Percentiles rank a stretch among this genome's conserved stretches.
Conservation (phyloP, 2,329 filamentous ascomycete genomes). For the Colletotrichum euphorbiae region DNA sequence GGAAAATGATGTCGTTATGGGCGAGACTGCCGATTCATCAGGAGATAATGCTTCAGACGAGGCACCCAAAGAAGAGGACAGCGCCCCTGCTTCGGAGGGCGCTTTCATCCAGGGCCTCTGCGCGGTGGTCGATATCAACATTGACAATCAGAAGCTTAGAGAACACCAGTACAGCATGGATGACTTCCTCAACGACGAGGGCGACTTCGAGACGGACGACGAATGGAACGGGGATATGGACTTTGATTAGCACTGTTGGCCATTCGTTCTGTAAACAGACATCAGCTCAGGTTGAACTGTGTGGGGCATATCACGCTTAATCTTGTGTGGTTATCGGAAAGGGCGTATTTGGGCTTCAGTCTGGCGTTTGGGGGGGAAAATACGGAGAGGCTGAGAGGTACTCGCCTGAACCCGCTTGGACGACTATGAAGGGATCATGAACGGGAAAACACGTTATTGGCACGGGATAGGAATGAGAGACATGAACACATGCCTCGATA, state of each 20-base stretch:
- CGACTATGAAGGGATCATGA: background rate
- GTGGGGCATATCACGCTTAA: too few relatives aligned
- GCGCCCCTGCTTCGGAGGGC: conserved; percentile 20
- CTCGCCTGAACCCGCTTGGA: conserved; percentile 3
- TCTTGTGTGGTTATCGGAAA: background rate
- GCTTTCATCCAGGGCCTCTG: conserved; percentile 75
- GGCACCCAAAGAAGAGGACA: conserved; percentile 35
- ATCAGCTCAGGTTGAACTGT: too few relatives aligned
- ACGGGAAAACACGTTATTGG: background rate
- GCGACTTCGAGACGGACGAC: conserved; percentile 66
- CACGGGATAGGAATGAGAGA: too few relatives aligned
- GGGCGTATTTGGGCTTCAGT: background rate
- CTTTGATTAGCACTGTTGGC: conserved; percentile 54
- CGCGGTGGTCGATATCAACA: conserved; percentile 74
- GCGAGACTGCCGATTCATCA: conserved; percentile 31
- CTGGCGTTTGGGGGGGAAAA: background rate
- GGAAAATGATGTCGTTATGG: conserved; percentile 38
- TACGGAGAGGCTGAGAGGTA: conserved; percentile 9
- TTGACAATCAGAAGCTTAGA: conserved; percentile 80
- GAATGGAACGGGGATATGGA: conserved; percentile 70
- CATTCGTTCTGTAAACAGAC: background rate
- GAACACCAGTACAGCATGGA: conserved; percentile 77
- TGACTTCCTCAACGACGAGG: conserved; percentile 73
- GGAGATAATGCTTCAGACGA: conserved; percentile 20
- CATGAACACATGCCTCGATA: too few relatives aligned